Evolutionary conservation across 306 rosid genomes (phyloP).

Genomic region (Dalbergia cultrata): DNA sequence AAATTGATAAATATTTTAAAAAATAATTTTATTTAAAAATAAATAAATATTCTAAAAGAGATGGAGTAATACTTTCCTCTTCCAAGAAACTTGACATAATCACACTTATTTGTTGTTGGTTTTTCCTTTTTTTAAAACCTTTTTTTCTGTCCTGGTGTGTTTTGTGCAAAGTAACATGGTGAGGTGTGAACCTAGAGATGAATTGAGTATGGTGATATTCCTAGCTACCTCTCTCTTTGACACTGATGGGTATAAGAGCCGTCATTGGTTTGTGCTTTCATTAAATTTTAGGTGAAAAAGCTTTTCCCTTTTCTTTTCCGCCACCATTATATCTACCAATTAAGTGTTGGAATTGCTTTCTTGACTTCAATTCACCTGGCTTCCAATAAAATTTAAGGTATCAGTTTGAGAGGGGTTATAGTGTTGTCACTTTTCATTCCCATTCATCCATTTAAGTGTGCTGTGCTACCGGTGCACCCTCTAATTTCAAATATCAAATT

Average conservation of each 20-base stretch:
- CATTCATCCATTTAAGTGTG: background rate
- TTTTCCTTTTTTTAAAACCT: too few species aligned
- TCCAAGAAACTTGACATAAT: too few species aligned
- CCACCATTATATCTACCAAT: slow-evolving; percentile 7
- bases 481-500: background rate
- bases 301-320: background rate
- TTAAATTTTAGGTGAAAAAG: slow-evolving; percentile 1
- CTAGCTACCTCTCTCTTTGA: background rate
- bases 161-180: too few species aligned
- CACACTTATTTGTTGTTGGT: too few species aligned
- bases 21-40: too few species aligned
- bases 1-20: too few species aligned
- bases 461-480: background rate
- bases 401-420: background rate
- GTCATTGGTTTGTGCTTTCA: slow-evolving; percentile 23
- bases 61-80: too few species aligned
- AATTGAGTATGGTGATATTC: background rate
- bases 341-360: slow-evolving; percentile 49
- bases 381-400: slow-evolving; percentile 14
- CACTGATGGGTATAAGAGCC: background rate
- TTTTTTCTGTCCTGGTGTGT: background rate
- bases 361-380: slow-evolving; percentile 28
- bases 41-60: too few species aligned
- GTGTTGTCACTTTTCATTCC: too few species aligned
- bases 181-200: background rate